phyloP scores from a whole-genome alignment of 2,329 filamentous ascomycete genomes.

The Fusarium pseudonygamai region DNA sequence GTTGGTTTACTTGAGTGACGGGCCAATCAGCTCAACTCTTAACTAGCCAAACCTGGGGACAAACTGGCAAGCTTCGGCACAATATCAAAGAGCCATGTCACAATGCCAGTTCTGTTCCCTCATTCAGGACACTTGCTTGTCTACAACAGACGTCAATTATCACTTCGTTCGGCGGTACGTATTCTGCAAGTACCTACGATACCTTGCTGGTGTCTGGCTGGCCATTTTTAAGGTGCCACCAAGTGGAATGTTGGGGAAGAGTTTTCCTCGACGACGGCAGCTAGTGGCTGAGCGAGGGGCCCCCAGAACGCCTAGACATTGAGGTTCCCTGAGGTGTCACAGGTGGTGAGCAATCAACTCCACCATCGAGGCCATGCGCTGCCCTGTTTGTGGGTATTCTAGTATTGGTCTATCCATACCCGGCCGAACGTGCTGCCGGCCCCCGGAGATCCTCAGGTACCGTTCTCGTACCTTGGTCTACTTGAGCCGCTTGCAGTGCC shows the following conservation, averaged over 20 bases:
- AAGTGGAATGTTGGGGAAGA: conserved; percentile 47
- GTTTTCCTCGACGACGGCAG: conserved; percentile 38
- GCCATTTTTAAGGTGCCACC: conserved; percentile 39
- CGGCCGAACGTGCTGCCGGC: conserved; percentile 34
- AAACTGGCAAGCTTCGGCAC: conserved; percentile 41
- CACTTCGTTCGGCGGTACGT: conserved; percentile 6
- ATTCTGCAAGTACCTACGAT: conserved; percentile 17
- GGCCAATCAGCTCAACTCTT: conserved; percentile 31
- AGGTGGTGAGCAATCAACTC: conserved; percentile 22
- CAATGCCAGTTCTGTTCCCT: conserved; percentile 17
- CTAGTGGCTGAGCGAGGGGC: conserved; percentile 42
- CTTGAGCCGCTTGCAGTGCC: conserved; percentile 9
- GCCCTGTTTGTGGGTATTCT: conserved; percentile 25
- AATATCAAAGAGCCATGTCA: conserved; percentile 19
- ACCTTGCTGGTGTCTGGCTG: conserved; percentile 41
- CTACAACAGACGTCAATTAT: neutral
- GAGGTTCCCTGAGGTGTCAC: conserved; percentile 16
- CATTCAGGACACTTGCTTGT: conserved; percentile 16
- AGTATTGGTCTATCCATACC: conserved; percentile 6
- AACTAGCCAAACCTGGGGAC: conserved; percentile 28
- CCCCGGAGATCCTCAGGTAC: conserved; percentile 31
- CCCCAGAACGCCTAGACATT: conserved; percentile 32
- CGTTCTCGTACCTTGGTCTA: conserved; percentile 8
- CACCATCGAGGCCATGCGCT: conserved; percentile 9
- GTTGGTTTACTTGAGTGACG: conserved; percentile 22